These are phyloP conservation scores for Digitaria exilis DNA, from an alignment of 202 grass and related monocot species.

Conservation along the genomic window DNA sequence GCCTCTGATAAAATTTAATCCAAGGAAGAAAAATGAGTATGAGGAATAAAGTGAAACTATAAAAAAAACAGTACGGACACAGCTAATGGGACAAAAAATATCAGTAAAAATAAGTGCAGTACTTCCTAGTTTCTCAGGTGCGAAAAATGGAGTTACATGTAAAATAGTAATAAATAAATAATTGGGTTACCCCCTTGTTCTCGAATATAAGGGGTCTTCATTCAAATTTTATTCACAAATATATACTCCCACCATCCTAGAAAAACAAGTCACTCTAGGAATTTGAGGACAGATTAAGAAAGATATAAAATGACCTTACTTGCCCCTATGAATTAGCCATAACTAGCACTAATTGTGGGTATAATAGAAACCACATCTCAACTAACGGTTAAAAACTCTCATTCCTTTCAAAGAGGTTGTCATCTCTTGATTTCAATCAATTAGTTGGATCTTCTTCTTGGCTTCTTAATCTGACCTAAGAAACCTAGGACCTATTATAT, in stretches of 20 bases:
- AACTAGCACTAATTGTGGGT: neutral
- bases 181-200: neutral
- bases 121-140: neutral
- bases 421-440: no score
- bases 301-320: no score
- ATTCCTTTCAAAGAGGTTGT: no score
- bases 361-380: no score
- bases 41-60: neutral
- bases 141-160: neutral
- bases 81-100: neutral
- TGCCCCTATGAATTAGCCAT: no score
- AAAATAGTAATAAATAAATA: neutral
- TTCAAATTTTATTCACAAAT: neutral
- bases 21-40: slow-evolving; percentile 3
- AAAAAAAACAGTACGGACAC: neutral
- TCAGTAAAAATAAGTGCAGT: neutral
- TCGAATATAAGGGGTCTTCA: neutral
- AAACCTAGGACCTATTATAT: no score
- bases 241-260: no score
- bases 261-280: no score
- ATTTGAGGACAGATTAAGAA: no score
- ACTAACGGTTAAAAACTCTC: no score
- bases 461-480: no score
- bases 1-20: slow-evolving; percentile 48
- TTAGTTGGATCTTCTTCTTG: no score